Conservation (phyloP, 108 stramenopile species). For the Nitzschia sp. region DNA sequence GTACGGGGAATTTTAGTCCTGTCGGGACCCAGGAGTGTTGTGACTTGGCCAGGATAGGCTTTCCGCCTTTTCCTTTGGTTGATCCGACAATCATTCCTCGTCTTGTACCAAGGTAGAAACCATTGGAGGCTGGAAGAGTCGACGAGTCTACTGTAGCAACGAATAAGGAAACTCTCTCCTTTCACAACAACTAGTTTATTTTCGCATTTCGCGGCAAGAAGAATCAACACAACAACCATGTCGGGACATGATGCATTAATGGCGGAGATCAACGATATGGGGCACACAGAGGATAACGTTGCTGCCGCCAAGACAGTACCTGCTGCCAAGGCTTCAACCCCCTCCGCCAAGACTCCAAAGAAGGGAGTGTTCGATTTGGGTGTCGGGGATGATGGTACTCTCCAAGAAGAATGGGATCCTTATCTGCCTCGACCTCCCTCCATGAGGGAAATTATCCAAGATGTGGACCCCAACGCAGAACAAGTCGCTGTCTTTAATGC, state of each 20-base stretch:
- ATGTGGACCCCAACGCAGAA: slow-evolving; percentile 30
- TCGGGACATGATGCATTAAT: slow-evolving; percentile 13
- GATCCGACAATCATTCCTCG: too few species aligned
- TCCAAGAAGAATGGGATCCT: slow-evolving; percentile 33
- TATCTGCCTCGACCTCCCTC: slow-evolving; percentile 43
- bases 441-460: slow-evolving; percentile 23
- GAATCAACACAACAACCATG: background rate
- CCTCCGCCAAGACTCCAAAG: background rate
- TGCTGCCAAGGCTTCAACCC: slow-evolving; percentile 1
- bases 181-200: too few species aligned
- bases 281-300: slow-evolving; percentile 27
- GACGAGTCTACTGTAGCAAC: too few species aligned
- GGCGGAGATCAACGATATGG: slow-evolving; percentile 26
- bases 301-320: slow-evolving; percentile 25
- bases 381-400: slow-evolving; percentile 30
- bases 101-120: too few species aligned
- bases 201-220: too few species aligned
- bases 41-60: background rate
- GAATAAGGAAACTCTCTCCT: too few species aligned
- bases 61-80: too few species aligned
- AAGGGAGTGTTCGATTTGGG: slow-evolving; percentile 22
- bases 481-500: slow-evolving; percentile 51
- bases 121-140: too few species aligned
- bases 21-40: slow-evolving; percentile 19
- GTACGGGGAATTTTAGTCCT: slow-evolving; percentile 8